Evolutionary conservation across 1,284 basidiomycete genomes (phyloP).

Genomic region (Leccinum griseonigrum): DNA sequence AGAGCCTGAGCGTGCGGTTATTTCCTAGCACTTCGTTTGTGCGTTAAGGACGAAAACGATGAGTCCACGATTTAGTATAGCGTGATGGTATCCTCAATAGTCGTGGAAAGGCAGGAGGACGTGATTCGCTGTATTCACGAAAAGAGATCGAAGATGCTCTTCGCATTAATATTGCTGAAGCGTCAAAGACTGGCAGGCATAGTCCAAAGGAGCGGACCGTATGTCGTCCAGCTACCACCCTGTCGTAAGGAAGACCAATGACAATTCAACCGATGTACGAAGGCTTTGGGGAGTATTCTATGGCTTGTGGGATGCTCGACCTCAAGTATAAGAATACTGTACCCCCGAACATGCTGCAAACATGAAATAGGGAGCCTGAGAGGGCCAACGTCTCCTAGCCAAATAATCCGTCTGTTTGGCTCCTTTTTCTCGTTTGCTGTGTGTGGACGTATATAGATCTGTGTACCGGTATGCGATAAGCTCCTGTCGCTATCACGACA

Average conservation of each 20-base stretch:
- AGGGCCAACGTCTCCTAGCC: constrained; percentile 31
- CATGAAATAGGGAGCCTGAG: constrained; percentile 51
- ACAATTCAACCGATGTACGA: constrained; percentile 5
- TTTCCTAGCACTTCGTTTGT: constrained; percentile 84
- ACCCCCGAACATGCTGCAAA: constrained; percentile 64
- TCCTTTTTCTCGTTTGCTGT: neutral
- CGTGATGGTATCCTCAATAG: constrained; percentile 26
- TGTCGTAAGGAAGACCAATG: constrained; percentile 21
- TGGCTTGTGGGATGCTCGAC: constrained; percentile 13
- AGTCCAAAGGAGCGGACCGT: neutral
- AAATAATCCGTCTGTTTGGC: constrained; percentile 4
- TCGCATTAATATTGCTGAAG: constrained; percentile 22
- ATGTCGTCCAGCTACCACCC: constrained; percentile 2
- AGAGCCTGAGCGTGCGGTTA: constrained; percentile 66
- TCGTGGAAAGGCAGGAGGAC: constrained; percentile 60
- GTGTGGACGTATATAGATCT: no score
- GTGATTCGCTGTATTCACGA: constrained; percentile 20
- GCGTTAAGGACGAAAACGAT: constrained; percentile 72
- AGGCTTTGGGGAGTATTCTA: neutral
- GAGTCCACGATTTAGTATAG: constrained; percentile 60
- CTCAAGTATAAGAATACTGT: constrained; percentile 36
- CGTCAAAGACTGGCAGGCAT: constrained; percentile 10
- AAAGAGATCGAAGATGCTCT: constrained; percentile 14
- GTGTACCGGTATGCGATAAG: no score
- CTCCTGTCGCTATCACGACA: no score